Evolutionary conservation across 2,329 filamentous ascomycete genomes (phyloP).

Genomic region (Talaromyces pinophilus): DNA sequence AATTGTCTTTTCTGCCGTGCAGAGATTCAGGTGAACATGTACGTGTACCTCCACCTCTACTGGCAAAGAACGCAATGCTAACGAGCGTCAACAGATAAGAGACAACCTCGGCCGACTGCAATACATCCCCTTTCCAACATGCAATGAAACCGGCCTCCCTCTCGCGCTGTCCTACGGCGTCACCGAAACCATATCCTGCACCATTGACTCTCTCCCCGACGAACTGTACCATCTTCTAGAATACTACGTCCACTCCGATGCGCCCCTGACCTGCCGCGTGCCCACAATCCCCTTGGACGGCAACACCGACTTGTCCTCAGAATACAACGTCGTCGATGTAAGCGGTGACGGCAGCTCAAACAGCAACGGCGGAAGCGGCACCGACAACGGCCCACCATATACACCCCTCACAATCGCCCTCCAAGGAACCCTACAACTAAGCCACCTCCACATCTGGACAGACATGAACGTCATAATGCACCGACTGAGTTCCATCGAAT

Average conservation of each 20-base stretch:
- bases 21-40: slow-evolving; percentile 39
- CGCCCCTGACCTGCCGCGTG: slow-evolving; percentile 85
- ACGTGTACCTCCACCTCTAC: slow-evolving; percentile 22
- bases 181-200: slow-evolving; percentile 60
- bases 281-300: slow-evolving; percentile 67
- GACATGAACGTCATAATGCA: slow-evolving; percentile 88
- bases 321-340: slow-evolving; percentile 45
- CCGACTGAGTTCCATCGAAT: slow-evolving; percentile 37
- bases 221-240: slow-evolving; percentile 60
- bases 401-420: slow-evolving; percentile 86
- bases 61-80: neutral
- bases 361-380: slow-evolving; percentile 24
- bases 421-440: slow-evolving; percentile 82
- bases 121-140: slow-evolving; percentile 87
- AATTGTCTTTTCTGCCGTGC: neutral
- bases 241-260: slow-evolving; percentile 98
- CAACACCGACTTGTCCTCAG: neutral
- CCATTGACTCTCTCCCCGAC: slow-evolving; percentile 55
- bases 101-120: slow-evolving; percentile 78
- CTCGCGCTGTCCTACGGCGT: slow-evolving; percentile 85
- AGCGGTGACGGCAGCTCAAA: slow-evolving; percentile 51
- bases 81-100: slow-evolving; percentile 58
- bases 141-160: slow-evolving; percentile 81
- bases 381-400: slow-evolving; percentile 39
- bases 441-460: slow-evolving; percentile 87